These are phyloP conservation scores for Aspergillus wentii DNA, from an alignment of 495 filamentous ascomycete species.

Conservation along the genomic window DNA sequence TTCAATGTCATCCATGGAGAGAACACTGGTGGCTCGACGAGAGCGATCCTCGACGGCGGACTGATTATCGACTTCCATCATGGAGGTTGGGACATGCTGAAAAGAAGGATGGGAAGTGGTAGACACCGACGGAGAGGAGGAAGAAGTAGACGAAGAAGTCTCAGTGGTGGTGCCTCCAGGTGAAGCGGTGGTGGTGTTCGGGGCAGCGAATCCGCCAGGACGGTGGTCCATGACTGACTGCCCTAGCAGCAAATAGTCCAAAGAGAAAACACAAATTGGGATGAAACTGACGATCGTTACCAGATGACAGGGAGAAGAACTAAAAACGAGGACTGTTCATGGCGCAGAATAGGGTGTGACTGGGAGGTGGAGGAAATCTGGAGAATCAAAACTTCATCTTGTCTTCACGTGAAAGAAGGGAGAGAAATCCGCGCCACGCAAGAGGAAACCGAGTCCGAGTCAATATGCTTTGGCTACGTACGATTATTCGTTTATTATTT, in stretches of 20 bases:
- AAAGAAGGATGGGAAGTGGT: slow-evolving; percentile 12
- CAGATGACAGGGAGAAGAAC: not conserved
- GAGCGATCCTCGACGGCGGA: slow-evolving; percentile 32
- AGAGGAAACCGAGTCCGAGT: no score
- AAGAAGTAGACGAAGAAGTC: no score
- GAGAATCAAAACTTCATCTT: no score
- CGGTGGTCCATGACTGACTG: slow-evolving; percentile 22
- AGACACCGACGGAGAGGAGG: slow-evolving; percentile 10
- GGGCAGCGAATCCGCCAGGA: slow-evolving; percentile 13
- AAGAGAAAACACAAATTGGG: no score
- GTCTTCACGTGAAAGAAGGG: slow-evolving; percentile 3
- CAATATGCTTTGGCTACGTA: no score
- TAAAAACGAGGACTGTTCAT: no score
- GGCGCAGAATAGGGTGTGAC: not conserved
- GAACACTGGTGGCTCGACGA: slow-evolving; percentile 40
- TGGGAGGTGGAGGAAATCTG: not conserved
- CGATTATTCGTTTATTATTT: no score
- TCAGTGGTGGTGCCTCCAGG: no score
- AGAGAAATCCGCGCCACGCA: not conserved
- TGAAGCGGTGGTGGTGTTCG: slow-evolving; percentile 2
- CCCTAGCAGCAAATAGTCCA: no score
- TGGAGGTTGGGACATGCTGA: slow-evolving; percentile 28
- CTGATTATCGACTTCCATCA: slow-evolving; percentile 38
- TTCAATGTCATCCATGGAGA: slow-evolving; percentile 81
- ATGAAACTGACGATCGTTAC: no score